Percentiles rank a stretch among this genome's conserved stretches.
Conservation (phyloP, 768 basidiomycete genomes). For the Kwoniella sp. region DNA sequence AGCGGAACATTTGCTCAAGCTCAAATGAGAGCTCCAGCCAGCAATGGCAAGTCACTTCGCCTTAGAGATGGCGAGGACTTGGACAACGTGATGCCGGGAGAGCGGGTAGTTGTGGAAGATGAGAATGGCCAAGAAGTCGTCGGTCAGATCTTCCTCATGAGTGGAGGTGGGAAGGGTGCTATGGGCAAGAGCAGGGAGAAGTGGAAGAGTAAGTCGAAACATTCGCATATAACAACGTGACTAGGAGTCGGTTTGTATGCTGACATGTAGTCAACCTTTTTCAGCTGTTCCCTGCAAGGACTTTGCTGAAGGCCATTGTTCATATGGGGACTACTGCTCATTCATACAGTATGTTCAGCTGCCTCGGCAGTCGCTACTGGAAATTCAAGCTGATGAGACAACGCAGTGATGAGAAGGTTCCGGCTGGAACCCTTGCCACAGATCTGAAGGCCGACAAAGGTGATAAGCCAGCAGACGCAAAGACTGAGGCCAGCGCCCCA, state of each 20-base stretch:
- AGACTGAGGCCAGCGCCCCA: constrained; percentile 2
- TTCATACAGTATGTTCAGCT: constrained; percentile 50
- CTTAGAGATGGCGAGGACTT: constrained; percentile 19
- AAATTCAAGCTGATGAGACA: constrained; percentile 2
- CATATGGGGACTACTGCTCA: constrained; percentile 55
- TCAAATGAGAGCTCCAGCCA: constrained; percentile 24
- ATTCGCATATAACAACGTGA: too few relatives aligned
- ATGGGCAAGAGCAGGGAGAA: constrained; percentile 48
- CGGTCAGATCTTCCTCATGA: constrained; percentile 51
- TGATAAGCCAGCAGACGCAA: not conserved
- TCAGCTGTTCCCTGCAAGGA: constrained; percentile 53
- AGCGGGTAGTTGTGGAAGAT: constrained; percentile 33
- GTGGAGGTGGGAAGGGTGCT: constrained; percentile 53
- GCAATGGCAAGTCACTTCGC: constrained; percentile 10
- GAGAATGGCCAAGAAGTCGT: constrained; percentile 41
- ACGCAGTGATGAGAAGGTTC: constrained; percentile 23
- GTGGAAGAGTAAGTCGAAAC: constrained; percentile 47
- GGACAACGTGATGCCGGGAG: constrained; percentile 30
- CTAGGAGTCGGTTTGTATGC: not conserved
- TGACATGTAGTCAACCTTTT: not conserved
- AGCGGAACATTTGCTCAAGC: constrained; percentile 47
- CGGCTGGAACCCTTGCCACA: not conserved
- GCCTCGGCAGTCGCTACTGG: not conserved
- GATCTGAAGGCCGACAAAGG: not conserved
- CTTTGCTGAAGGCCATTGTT: constrained; percentile 50